Conservation (phyloP, 2,329 filamentous ascomycete species). For the Talaromyces amestolkiae region DNA sequence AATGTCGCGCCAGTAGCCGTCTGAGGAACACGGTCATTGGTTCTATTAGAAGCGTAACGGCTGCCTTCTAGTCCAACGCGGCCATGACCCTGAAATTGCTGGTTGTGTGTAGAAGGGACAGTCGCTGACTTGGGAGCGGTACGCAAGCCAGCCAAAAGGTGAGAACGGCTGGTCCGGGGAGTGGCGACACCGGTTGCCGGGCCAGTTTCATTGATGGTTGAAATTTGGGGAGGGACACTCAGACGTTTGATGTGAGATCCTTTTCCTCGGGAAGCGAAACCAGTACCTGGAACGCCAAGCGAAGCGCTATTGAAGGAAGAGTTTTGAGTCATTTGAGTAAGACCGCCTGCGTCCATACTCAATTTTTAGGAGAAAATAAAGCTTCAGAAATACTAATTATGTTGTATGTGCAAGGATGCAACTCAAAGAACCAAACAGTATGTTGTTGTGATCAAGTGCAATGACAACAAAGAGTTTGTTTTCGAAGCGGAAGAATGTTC, state of each 20-base stretch:
- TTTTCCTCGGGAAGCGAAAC: slow-evolving; percentile 81
- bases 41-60: slow-evolving; percentile 46
- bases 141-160: slow-evolving; percentile 86
- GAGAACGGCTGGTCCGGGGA: slow-evolving; percentile 89
- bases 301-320: slow-evolving; percentile 65
- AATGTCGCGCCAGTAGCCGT: slow-evolving; percentile 59
- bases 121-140: slow-evolving; percentile 86
- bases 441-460: slow-evolving; percentile 7
- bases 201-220: slow-evolving; percentile 62
- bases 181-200: slow-evolving; percentile 70
- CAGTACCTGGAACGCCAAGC: slow-evolving; percentile 72
- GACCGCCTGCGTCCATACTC: slow-evolving; percentile 90
- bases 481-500: background rate
- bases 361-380: slow-evolving; percentile 26
- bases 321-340: slow-evolving; percentile 97
- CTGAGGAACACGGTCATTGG: slow-evolving; percentile 54
- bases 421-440: slow-evolving; percentile 5
- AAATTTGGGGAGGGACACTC: slow-evolving; percentile 72
- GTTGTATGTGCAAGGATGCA: slow-evolving; percentile 22
- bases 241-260: slow-evolving; percentile 87
- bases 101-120: slow-evolving; percentile 63
- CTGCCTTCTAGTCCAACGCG: slow-evolving; percentile 47
- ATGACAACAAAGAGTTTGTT: slow-evolving; percentile 10
- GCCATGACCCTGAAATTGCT: slow-evolving; percentile 51
- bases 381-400: slow-evolving; percentile 27